Conservation (phyloP, 2,329 filamentous ascomycete genomes). For the Coleophoma cylindrospora region DNA sequence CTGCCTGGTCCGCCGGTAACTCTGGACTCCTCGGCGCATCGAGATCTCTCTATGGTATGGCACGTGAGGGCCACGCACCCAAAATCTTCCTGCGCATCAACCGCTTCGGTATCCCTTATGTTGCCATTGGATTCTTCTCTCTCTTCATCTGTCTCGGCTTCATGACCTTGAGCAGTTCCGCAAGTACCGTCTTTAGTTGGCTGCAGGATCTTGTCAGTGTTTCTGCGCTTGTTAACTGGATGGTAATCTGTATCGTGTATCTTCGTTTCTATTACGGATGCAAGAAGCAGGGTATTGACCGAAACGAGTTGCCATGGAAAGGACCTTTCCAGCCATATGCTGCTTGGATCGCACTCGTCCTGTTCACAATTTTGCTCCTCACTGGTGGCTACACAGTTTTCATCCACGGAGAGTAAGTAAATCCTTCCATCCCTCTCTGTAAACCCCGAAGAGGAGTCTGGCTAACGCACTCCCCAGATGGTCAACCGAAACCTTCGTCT, state of each 20-base stretch:
- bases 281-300: constrained; percentile 42
- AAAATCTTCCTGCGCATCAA: constrained; percentile 48
- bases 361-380: constrained; percentile 47
- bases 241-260: constrained; percentile 50
- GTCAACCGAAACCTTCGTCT: constrained; percentile 51
- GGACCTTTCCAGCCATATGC: constrained; percentile 52
- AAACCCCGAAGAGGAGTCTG: neutral
- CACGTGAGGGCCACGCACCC: constrained; percentile 52
- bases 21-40: constrained; percentile 52
- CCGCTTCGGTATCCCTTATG: constrained; percentile 49
- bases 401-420: constrained; percentile 40
- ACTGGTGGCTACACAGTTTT: constrained; percentile 63
- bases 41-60: constrained; percentile 51
- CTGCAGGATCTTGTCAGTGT: constrained; percentile 49
- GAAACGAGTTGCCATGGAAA: constrained; percentile 37
- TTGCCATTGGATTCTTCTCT: constrained; percentile 46
- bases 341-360: constrained; percentile 44
- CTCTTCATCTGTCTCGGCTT: constrained; percentile 53
- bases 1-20: constrained; percentile 64
- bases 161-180: constrained; percentile 49
- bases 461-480: constrained; percentile 33
- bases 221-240: constrained; percentile 16
- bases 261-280: constrained; percentile 54
- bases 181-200: constrained; percentile 60
- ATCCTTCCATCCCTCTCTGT: neutral